phyloP scores from a whole-genome alignment of 1,284 basidiomycete species.

The Ganoderma lucidum region DNA sequence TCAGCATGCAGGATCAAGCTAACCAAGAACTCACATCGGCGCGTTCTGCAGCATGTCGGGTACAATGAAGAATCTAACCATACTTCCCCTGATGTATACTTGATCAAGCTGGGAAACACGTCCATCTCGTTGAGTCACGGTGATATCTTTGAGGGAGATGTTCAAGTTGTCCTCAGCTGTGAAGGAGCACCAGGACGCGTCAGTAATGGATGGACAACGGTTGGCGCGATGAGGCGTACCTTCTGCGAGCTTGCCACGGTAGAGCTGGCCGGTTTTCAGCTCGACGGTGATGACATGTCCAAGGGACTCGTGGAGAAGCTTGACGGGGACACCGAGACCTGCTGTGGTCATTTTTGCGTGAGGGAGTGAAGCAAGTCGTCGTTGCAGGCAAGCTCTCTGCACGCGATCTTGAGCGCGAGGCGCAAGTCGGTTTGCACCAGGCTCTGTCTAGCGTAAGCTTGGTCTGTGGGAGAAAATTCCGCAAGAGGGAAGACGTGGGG shows the following conservation, averaged over 20 bases:
- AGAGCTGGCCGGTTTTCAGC: conserved; percentile 96
- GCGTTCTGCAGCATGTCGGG: conserved; percentile 99
- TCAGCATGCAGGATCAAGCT: neutral
- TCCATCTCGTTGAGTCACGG: conserved; percentile 97
- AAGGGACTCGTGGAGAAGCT: conserved; percentile 92
- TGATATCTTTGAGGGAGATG: conserved; percentile 96
- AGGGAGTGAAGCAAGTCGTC: neutral
- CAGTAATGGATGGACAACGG: neutral
- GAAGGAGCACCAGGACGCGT: conserved; percentile 25
- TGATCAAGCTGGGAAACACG: conserved; percentile 99
- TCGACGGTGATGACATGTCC: conserved; percentile 98
- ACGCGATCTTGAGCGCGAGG: conserved; percentile 19
- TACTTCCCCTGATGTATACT: conserved; percentile 98
- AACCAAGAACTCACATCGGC: conserved; percentile 83
- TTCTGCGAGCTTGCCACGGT: conserved; percentile 97
- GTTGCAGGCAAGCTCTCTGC: neutral
- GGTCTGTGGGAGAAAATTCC: neutral
- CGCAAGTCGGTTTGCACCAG: conserved; percentile 6
- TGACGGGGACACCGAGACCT: conserved; percentile 90
- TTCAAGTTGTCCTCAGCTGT: conserved; percentile 98
- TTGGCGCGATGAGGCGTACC: conserved; percentile 53
- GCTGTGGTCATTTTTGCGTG: conserved; percentile 43
- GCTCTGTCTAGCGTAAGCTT: conserved; percentile 3
- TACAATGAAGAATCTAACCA: conserved; percentile 98
- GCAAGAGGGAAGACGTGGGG: neutral